Conservation (phyloP, 2,329 filamentous ascomycete species). For the Cladophialophora immunda region DNA sequence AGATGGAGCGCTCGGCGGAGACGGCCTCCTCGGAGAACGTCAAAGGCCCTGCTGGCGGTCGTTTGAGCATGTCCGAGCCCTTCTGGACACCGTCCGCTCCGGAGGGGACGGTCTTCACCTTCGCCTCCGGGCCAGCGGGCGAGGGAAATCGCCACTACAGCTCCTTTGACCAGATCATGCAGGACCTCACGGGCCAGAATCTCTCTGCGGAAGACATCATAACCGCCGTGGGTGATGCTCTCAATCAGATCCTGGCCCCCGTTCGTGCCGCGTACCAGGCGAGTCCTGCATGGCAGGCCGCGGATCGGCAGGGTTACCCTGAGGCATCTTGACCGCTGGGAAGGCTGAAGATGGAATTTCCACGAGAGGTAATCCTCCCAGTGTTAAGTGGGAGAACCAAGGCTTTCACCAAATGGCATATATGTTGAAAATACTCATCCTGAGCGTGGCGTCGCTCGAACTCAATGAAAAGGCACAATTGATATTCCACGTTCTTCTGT, state of each 20-base stretch:
- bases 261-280: neutral
- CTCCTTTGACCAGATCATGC: neutral
- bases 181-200: neutral
- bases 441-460: no score
- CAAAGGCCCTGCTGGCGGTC: neutral
- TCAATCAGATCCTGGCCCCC: neutral
- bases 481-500: no score
- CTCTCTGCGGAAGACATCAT: neutral
- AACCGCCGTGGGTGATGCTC: neutral
- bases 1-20: neutral
- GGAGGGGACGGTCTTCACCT: neutral
- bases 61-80: neutral
- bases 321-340: neutral
- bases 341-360: neutral
- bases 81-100: conserved; percentile 1
- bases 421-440: no score
- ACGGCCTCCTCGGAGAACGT: neutral
- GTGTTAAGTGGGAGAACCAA: no score
- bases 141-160: neutral
- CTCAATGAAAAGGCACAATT: no score
- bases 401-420: no score
- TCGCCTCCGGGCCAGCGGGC: neutral
- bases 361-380: no score
- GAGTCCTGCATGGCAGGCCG: neutral
- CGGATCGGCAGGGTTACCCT: neutral